phyloP scores from a whole-genome alignment of 768 basidiomycete species.

The Sarcodon sp. region DNA sequence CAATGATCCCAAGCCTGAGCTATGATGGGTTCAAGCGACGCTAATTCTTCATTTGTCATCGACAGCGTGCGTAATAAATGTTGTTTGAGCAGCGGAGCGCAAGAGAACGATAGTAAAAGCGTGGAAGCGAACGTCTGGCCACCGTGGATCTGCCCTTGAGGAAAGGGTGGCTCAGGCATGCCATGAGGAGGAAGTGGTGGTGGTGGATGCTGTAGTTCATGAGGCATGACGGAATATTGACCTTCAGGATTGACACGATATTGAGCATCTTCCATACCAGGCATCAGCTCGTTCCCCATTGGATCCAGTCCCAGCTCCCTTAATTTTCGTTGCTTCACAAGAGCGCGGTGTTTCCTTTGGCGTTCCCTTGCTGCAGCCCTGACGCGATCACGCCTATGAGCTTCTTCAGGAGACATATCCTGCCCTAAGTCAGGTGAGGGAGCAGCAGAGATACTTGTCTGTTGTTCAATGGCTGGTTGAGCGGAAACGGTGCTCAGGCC shows the following conservation, averaged over 20 bases:
- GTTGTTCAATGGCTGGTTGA: slow-evolving; percentile 11
- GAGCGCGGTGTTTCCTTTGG: slow-evolving; percentile 69
- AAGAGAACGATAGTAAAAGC: slow-evolving; percentile 64
- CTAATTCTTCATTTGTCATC: slow-evolving; percentile 72
- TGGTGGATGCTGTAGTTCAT: slow-evolving; percentile 21
- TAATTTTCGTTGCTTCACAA: slow-evolving; percentile 73
- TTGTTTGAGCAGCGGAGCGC: slow-evolving; percentile 59
- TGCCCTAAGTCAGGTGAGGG: slow-evolving; percentile 13
- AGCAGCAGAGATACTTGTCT: slow-evolving; percentile 10
- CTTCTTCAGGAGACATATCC: slow-evolving; percentile 49
- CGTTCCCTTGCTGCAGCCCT: slow-evolving; percentile 68
- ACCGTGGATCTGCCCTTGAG: slow-evolving; percentile 33
- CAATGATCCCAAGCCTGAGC: slow-evolving; percentile 82
- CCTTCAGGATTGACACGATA: slow-evolving; percentile 40
- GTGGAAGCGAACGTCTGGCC: slow-evolving; percentile 77
- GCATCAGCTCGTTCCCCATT: slow-evolving; percentile 63
- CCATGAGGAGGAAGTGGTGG: slow-evolving; percentile 12
- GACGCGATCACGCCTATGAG: slow-evolving; percentile 54
- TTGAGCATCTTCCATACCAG: slow-evolving; percentile 52
- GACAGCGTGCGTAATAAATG: slow-evolving; percentile 60
- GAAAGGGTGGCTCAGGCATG: slow-evolving; percentile 47
- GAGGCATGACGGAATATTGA: slow-evolving; percentile 21
- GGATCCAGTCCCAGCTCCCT: slow-evolving; percentile 64
- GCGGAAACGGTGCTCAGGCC: slow-evolving; percentile 13
- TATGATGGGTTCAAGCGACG: slow-evolving; percentile 65